phyloP scores from a whole-genome alignment of 2,329 filamentous ascomycete genomes.

The Fusarium phyllophilum region DNA sequence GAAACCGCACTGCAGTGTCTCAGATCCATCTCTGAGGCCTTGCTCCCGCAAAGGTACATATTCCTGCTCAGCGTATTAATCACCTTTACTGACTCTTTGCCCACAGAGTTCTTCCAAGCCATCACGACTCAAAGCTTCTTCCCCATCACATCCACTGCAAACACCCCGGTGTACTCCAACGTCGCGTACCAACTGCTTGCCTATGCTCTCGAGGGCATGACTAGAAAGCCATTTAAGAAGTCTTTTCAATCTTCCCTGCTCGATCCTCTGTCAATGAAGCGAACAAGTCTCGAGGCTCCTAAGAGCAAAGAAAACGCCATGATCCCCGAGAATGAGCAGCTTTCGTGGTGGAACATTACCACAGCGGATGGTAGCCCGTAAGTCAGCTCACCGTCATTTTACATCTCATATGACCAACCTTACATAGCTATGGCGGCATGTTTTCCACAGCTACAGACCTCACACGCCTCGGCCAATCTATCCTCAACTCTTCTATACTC shows the following conservation, averaged over 20 bases:
- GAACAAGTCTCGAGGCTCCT: not conserved
- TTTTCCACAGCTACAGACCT: slow-evolving; percentile 15
- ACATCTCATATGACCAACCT: accelerated
- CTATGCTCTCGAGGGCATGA: slow-evolving; percentile 11
- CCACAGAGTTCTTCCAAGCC: not conserved
- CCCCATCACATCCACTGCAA: not conserved
- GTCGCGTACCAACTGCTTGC: slow-evolving; percentile 7
- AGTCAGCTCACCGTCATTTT: accelerated
- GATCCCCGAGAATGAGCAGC: not conserved
- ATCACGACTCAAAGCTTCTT: not conserved
- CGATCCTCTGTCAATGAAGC: not conserved
- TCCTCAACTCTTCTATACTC: slow-evolving; percentile 1
- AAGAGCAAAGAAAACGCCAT: not conserved
- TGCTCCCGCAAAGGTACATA: not conserved
- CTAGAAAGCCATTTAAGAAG: not conserved
- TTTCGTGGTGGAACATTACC: not conserved
- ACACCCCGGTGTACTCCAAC: slow-evolving; percentile 15
- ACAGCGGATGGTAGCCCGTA: not conserved
- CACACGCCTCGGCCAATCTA: slow-evolving; percentile 1
- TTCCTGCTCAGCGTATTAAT: accelerated
- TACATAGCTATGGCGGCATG: slow-evolving; percentile 3
- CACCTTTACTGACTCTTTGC: not conserved
- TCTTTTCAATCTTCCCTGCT: not conserved
- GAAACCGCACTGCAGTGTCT: not conserved
- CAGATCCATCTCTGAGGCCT: not conserved